These are phyloP conservation scores for Cyberlindnera sargentensis DNA, from an alignment of 805 yeast genomes.

Conservation along the genomic window DNA sequence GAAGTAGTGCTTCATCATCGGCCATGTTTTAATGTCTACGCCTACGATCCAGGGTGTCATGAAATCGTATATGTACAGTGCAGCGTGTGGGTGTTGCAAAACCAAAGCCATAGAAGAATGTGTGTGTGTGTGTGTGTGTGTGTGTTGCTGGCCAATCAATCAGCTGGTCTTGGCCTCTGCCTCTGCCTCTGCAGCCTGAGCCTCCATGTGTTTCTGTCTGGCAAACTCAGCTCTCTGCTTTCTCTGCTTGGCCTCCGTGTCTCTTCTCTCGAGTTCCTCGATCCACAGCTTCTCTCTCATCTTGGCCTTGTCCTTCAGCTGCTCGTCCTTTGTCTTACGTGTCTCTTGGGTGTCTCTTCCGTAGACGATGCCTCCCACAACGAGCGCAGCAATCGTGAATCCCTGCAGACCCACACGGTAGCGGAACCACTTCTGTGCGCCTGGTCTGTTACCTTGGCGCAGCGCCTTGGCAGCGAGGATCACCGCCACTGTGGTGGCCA, in stretches of 20 bases:
- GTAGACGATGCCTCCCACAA: slow-evolving; percentile 69
- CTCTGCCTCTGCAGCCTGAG: slow-evolving; percentile 30
- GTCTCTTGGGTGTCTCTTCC: slow-evolving; percentile 43
- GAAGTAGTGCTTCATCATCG: too few relatives aligned
- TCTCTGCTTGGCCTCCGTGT: slow-evolving; percentile 60
- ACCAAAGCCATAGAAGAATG: too few relatives aligned
- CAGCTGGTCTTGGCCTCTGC: not conserved
- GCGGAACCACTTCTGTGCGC: slow-evolving; percentile 82
- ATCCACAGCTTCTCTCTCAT: slow-evolving; percentile 84
- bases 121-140: too few relatives aligned
- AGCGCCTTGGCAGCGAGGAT: slow-evolving; percentile 71
- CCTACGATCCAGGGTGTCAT: too few relatives aligned
- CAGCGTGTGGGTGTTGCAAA: too few relatives aligned
- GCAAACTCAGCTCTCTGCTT: slow-evolving; percentile 61
- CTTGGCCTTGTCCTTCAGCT: slow-evolving; percentile 70
- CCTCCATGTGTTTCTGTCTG: slow-evolving; percentile 35
- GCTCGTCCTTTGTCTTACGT: slow-evolving; percentile 52
- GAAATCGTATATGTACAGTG: too few relatives aligned
- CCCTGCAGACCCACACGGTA: slow-evolving; percentile 88
- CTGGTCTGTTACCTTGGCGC: slow-evolving; percentile 59
- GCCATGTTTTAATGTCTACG: too few relatives aligned
- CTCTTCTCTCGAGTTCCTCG: slow-evolving; percentile 84
- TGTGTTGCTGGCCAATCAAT: too few relatives aligned
- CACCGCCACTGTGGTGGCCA: slow-evolving; percentile 77
- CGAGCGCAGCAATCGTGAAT: slow-evolving; percentile 72